phyloP scores from a whole-genome alignment of 1,284 basidiomycete genomes.

The Sanghuangporus weigelae region DNA sequence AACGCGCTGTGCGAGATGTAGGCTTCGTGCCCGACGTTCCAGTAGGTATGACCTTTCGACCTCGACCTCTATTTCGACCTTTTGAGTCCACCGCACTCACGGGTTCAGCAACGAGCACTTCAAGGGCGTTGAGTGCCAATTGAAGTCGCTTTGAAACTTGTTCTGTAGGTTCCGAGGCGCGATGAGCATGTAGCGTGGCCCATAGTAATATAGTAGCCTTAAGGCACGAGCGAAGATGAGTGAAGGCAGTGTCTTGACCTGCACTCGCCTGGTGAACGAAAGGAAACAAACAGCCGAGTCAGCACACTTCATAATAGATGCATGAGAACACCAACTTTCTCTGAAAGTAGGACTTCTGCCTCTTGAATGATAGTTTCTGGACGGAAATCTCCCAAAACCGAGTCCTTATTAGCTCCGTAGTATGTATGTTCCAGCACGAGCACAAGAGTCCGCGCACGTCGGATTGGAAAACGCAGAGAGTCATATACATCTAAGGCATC shows the following conservation, averaged over 20 bases:
- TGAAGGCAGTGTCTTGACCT: background rate
- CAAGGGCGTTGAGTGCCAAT: background rate
- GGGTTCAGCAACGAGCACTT: background rate
- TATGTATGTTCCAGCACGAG: slow-evolving; percentile 49
- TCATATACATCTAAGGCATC: slow-evolving; percentile 47
- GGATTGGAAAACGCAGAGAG: slow-evolving; percentile 42
- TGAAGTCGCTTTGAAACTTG: background rate
- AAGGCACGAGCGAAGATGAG: slow-evolving; percentile 1
- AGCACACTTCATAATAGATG: background rate
- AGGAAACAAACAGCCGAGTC: background rate
- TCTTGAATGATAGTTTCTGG: slow-evolving; percentile 37
- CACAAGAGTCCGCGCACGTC: slow-evolving; percentile 48
- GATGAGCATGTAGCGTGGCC: slow-evolving; percentile 10
- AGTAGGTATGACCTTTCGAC: background rate
- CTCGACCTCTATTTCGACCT: background rate
- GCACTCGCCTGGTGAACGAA: background rate
- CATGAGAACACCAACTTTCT: slow-evolving; percentile 2
- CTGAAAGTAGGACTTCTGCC: slow-evolving; percentile 21
- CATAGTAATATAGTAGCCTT: background rate
- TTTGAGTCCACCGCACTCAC: background rate
- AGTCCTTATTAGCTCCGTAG: slow-evolving; percentile 29
- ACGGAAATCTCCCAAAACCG: slow-evolving; percentile 22
- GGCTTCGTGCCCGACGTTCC: background rate
- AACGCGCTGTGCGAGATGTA: background rate
- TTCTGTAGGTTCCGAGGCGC: background rate